Conservation (phyloP, 163 green algal genomes). For the Volvox carteri region DNA sequence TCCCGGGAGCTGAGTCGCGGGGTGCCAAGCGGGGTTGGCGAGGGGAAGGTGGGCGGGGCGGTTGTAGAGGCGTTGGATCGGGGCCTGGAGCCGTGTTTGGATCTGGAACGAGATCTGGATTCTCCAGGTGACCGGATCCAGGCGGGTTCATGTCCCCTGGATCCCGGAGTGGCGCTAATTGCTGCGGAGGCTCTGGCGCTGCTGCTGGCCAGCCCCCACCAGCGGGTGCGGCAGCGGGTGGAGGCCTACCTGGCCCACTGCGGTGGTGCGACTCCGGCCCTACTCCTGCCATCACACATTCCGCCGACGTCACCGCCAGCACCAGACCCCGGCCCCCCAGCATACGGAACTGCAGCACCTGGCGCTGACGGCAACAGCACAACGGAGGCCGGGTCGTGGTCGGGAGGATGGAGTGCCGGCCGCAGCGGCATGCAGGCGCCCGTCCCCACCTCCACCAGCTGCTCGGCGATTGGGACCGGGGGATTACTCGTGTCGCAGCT, state of each 20-base stretch:
- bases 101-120: not conserved
- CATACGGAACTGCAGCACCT: not conserved
- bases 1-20: no score
- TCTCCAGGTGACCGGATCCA: not conserved
- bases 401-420: not conserved
- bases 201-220: slow-evolving; percentile 44
- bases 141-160: not conserved
- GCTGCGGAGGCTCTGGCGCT: slow-evolving; percentile 51
- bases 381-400: not conserved
- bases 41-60: no score
- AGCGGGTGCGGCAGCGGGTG: not conserved
- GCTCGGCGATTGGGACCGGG: not conserved
- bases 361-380: not conserved
- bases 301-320: not conserved
- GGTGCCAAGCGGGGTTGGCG: no score
- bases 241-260: not conserved
- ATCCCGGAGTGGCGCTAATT: slow-evolving; percentile 35
- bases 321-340: not conserved
- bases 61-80: not conserved
- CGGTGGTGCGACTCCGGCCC: not conserved
- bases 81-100: not conserved
- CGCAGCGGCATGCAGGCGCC: no score
- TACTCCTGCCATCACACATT: not conserved
- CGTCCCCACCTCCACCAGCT: no score
- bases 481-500: not conserved